These are phyloP conservation scores for Chrysopogon serrulatus DNA, from an alignment of 176 grass and related monocot genomes.

Conservation along the genomic window DNA sequence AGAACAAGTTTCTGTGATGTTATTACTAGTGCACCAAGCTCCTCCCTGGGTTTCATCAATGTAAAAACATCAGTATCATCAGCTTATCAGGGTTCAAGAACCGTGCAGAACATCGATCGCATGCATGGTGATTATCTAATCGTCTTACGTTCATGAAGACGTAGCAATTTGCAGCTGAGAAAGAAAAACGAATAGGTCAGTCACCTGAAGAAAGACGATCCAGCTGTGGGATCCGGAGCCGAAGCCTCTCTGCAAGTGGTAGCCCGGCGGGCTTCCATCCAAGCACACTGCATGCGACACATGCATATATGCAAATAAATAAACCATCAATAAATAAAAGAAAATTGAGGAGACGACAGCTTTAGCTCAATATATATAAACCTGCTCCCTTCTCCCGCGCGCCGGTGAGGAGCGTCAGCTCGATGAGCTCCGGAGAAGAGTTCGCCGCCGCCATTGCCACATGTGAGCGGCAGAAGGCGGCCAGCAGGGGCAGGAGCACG, in stretches of 20 bases:
- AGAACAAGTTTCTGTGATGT: slow-evolving; percentile 28
- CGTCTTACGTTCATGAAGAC: not conserved
- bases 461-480: not conserved
- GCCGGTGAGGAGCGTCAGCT: slow-evolving; percentile 35
- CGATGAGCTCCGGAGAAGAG: slow-evolving; percentile 18
- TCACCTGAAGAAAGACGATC: slow-evolving; percentile 65
- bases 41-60: slow-evolving; percentile 45
- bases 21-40: slow-evolving; percentile 23
- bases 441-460: not conserved
- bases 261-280: slow-evolving; percentile 59
- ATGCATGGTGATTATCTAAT: not conserved
- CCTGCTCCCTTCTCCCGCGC: not conserved
- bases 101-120: too few relatives aligned
- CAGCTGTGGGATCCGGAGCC: slow-evolving; percentile 51
- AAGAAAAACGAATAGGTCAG: not conserved
- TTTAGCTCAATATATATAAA: not conserved
- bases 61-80: not conserved
- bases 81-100: not conserved
- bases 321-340: not conserved
- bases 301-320: not conserved
- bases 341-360: not conserved
- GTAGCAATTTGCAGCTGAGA: not conserved
- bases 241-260: slow-evolving; percentile 70
- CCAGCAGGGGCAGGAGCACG: not conserved
- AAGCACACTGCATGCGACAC: slow-evolving; percentile 54